Conservation (phyloP, 139 green algal genomes). For the Micractinium conductrix region DNA sequence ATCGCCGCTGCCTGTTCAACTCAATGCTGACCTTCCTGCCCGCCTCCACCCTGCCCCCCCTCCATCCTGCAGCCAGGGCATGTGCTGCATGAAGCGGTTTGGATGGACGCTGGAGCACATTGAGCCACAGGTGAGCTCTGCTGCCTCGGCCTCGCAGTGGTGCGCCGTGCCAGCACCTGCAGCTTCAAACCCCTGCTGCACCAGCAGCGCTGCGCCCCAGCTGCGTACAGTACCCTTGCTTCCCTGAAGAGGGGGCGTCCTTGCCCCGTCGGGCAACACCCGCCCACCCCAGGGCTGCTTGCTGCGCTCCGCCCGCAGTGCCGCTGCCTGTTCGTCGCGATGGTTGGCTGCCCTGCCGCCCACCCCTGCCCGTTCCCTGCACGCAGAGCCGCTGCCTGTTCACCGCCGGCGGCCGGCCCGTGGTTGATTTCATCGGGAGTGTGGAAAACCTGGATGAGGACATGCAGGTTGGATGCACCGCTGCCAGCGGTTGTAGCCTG, state of each 20-base stretch:
- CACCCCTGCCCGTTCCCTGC: not conserved
- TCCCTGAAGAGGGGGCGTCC: no score
- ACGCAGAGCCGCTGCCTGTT: not conserved
- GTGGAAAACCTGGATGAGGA: conserved; percentile 19
- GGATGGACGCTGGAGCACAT: conserved; percentile 32
- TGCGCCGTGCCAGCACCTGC: no score
- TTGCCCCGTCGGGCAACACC: no score
- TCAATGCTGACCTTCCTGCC: no score
- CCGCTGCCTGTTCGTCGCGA: no score
- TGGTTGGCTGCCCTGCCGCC: no score
- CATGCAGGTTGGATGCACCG: not conserved
- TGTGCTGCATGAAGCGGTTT: conserved; percentile 22
- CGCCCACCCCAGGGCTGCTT: no score
- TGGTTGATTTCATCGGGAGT: conserved; percentile 6
- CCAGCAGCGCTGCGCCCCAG: no score
- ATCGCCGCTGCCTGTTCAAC: no score
- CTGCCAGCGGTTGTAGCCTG: not conserved
- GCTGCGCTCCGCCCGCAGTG: no score
- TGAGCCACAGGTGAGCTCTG: conserved; percentile 10
- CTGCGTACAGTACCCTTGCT: no score
- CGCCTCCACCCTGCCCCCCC: not conserved
- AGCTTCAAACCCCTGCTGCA: no score
- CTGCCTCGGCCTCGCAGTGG: not conserved
- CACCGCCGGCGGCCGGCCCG: not conserved
- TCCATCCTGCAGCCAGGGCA: not conserved